A percentile compares a stretch with the other conserved stretches of the same genome.
These are phyloP conservation scores for Hysterangium stoloniferum DNA, from an alignment of 768 basidiomycete species.

Conservation along the genomic window DNA sequence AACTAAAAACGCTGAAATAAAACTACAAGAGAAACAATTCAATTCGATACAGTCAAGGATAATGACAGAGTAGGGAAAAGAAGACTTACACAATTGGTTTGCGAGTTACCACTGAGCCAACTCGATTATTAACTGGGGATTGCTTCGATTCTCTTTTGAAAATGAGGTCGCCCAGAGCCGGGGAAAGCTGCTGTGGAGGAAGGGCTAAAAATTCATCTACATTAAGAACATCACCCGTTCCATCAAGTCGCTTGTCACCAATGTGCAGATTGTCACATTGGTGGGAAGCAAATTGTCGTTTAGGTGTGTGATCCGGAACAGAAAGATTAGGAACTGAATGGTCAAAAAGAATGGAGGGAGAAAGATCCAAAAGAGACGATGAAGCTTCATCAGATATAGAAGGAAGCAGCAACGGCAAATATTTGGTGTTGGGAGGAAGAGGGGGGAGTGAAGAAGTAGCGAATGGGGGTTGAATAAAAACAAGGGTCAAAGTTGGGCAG, in stretches of 20 bases:
- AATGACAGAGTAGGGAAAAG: background rate
- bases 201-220: slow-evolving; percentile 3
- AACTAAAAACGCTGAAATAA: slow-evolving; percentile 6
- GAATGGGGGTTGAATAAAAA: slow-evolving; percentile 8
- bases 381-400: slow-evolving; percentile 2
- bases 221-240: background rate
- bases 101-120: background rate
- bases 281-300: background rate
- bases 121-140: background rate
- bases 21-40: background rate
- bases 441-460: background rate
- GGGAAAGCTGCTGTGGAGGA: background rate
- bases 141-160: background rate
- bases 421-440: slow-evolving; percentile 1
- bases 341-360: slow-evolving; percentile 10
- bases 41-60: background rate
- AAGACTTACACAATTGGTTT: slow-evolving; percentile 2
- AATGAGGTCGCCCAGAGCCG: background rate
- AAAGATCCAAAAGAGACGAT: slow-evolving; percentile 10
- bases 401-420: slow-evolving; percentile 5
- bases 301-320: background rate
- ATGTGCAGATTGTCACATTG: slow-evolving; percentile 9
- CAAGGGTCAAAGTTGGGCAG: slow-evolving; percentile 8
- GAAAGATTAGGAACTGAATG: background rate
- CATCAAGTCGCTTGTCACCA: background rate